Base-by-base conservation (phyloP, 1,284 basidiomycete species). In the Acaromyces ingoldii region DNA sequence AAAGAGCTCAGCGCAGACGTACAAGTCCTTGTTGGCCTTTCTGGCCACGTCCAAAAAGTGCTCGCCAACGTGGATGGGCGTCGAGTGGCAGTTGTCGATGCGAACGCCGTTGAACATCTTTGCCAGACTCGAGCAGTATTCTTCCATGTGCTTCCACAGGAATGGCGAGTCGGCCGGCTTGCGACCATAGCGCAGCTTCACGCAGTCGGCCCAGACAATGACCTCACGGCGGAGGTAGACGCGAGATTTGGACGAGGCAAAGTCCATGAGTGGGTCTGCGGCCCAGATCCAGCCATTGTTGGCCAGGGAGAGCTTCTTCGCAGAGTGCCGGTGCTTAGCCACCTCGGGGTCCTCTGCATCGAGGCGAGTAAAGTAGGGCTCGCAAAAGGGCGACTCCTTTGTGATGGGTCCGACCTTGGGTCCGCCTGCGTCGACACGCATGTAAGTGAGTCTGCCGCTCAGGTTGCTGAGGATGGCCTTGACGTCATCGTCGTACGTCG, bases 271-370 rank as follows among this genome's bases (percentile, higher is more conserved):
- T 0, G 93, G 93, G 75, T 98, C 86, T 1, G 93, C 92, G 55
- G 87, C 81, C 93, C 93, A 98, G 66, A 98, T 93, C 93, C 93
- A 98, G 6, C 93, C 93, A 70, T 98, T 98, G 78, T 97, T 96
- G 4, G 93, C 93, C 10, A 71, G 52, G 0, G 88, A 85, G 67
- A 91, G 87, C 7, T 82, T 80, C 19, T 81, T 74, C 1, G 86
- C 83, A 53, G 91, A 84, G 57, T 81, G 79, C 42, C 83, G 81
- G 82, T 77, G 26, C n/a, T 58, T 61, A 29, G 62, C 49, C 3
- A 56, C 56, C 11, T 42, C 47, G 5, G 68, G 62, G 29, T 71
- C 57, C 24, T 62, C 55, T 36, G 67, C 64, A 26, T 65, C 63
- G 19, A 71, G 61, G 10, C 68, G 60, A 13, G 68, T 71, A 31